Evolutionary conservation across 768 basidiomycete genomes (phyloP).

Genomic region (Suillus cothurnatus): DNA sequence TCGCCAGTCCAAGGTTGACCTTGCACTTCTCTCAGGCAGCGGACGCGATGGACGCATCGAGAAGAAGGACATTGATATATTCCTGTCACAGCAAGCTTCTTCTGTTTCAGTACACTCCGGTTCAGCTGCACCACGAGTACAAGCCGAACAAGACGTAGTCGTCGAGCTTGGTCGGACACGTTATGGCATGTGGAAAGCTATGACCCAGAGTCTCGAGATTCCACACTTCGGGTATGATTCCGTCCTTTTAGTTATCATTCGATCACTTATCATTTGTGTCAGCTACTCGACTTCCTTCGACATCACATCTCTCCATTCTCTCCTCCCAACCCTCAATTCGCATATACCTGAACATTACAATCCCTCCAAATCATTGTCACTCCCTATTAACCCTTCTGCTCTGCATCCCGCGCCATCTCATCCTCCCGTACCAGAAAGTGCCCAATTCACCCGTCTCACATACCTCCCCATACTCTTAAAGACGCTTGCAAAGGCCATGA

Average conservation of each 20-base stretch:
- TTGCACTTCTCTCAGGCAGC: constrained; percentile 64
- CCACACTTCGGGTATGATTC: constrained; percentile 75
- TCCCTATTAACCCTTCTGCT: constrained; percentile 40
- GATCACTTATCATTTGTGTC: constrained; percentile 8
- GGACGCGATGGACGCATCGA: constrained; percentile 77
- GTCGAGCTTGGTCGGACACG: constrained; percentile 78
- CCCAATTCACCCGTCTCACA: constrained; percentile 67
- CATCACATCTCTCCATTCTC: constrained; percentile 63
- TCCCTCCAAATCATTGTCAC: constrained; percentile 41
- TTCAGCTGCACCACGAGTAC: neutral
- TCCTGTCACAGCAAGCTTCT: constrained; percentile 35
- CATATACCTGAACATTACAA: constrained; percentile 66
- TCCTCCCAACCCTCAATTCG: constrained; percentile 65
- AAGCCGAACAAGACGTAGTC: constrained; percentile 46
- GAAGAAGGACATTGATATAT: constrained; percentile 71
- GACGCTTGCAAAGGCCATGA: constrained; percentile 77
- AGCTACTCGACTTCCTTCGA: constrained; percentile 80
- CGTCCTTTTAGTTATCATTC: neutral
- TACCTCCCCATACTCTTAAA: constrained; percentile 86
- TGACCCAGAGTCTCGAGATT: constrained; percentile 85
- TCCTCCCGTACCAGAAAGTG: constrained; percentile 48
- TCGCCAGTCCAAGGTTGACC: constrained; percentile 61
- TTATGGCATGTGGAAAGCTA: constrained; percentile 88
- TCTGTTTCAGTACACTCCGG: neutral
- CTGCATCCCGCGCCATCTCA: constrained; percentile 42